phyloP scores from a whole-genome alignment of 106 monocot genomes.

The Acorus calamus region DNA sequence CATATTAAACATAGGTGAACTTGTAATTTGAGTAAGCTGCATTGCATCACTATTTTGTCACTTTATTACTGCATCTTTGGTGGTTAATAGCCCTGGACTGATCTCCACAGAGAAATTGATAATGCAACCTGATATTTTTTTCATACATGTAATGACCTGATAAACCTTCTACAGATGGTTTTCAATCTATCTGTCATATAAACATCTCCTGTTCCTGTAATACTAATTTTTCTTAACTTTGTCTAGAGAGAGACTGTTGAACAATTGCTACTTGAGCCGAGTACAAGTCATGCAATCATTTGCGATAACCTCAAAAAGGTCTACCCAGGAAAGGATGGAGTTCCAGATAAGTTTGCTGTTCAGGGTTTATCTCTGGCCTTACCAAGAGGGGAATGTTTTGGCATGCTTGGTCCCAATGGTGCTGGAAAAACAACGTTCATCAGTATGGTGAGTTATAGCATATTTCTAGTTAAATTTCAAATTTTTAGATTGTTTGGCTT shows the following conservation, averaged over 20 bases:
- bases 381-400: constrained; percentile 31
- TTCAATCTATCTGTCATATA: too few species aligned
- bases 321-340: constrained; percentile 70
- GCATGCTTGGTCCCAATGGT: constrained; percentile 41
- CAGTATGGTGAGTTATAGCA: constrained; percentile 20
- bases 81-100: too few species aligned
- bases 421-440: constrained; percentile 45
- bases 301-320: constrained; percentile 65
- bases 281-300: constrained; percentile 41
- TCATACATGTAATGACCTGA: too few species aligned
- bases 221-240: background rate
- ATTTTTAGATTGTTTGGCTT: too few species aligned
- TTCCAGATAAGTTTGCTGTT: constrained; percentile 71
- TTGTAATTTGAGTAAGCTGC: too few species aligned
- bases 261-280: constrained; percentile 36
- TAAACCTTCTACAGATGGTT: background rate
- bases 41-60: too few species aligned
- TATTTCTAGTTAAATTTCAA: too few species aligned
- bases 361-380: constrained; percentile 45
- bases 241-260: constrained; percentile 64
- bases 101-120: too few species aligned
- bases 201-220: background rate
- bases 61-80: too few species aligned
- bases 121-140: too few species aligned
- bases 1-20: too few species aligned